Conservation (phyloP, 805 yeast genomes). For the Candida rishiriensis region DNA sequence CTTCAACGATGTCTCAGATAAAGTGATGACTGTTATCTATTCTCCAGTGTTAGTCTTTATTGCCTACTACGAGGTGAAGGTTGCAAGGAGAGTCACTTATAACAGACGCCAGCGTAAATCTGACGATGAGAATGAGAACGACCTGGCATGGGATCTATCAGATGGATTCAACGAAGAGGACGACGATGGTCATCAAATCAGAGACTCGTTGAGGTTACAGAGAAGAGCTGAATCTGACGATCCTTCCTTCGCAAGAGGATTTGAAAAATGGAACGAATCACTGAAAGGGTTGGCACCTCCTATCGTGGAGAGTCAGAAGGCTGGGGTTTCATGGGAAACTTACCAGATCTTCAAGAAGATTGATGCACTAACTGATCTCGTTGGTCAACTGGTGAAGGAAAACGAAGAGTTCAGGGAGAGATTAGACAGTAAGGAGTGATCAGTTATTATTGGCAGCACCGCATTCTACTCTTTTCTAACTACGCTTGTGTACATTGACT, state of each 20-base stretch:
- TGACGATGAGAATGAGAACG: slow-evolving; percentile 77
- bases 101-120: slow-evolving; percentile 59
- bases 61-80: slow-evolving; percentile 58
- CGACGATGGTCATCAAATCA: slow-evolving; percentile 26
- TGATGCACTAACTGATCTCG: slow-evolving; percentile 39
- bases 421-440: not conserved
- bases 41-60: slow-evolving; percentile 61
- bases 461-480: too few relatives aligned
- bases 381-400: slow-evolving; percentile 33
- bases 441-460: too few relatives aligned
- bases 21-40: slow-evolving; percentile 61
- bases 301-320: slow-evolving; percentile 46
- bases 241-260: slow-evolving; percentile 57
- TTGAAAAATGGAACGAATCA: slow-evolving; percentile 44
- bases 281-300: slow-evolving; percentile 55
- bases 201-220: slow-evolving; percentile 44
- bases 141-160: slow-evolving; percentile 77
- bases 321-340: slow-evolving; percentile 62
- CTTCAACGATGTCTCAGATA: slow-evolving; percentile 41
- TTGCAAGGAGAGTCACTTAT: slow-evolving; percentile 66
- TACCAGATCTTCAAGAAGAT: slow-evolving; percentile 51
- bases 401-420: slow-evolving; percentile 17
- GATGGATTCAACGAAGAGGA: slow-evolving; percentile 59
- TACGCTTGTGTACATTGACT: too few relatives aligned
- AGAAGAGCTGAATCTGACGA: slow-evolving; percentile 62